Percentiles rank a stretch among this genome's conserved stretches.
phyloP scores from a whole-genome alignment of 805 yeast genomes.

The Metschnikowia similis region DNA sequence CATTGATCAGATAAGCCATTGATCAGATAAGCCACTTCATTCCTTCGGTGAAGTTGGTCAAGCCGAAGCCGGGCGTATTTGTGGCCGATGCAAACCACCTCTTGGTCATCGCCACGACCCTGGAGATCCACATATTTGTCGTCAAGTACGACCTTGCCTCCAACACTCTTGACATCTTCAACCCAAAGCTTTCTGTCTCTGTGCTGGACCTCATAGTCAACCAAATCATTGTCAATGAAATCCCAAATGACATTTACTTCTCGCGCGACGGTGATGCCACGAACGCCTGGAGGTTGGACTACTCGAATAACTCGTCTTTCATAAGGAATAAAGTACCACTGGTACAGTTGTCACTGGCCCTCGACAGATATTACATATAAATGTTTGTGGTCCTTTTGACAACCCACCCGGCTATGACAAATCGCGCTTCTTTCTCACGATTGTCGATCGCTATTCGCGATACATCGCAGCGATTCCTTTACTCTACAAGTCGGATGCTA shows the following conservation, averaged over 20 bases:
- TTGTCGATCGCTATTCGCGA: no score
- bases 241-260: slow-evolving; percentile 78
- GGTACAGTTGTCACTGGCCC: no score
- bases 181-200: slow-evolving; percentile 78
- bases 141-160: slow-evolving; percentile 47
- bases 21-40: slow-evolving; percentile 79
- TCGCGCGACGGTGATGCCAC: slow-evolving; percentile 74
- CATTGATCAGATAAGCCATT: slow-evolving; percentile 79
- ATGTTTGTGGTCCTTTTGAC: no score
- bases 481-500: no score
- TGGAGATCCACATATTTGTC: slow-evolving; percentile 73
- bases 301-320: slow-evolving; percentile 81
- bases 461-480: no score
- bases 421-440: no score
- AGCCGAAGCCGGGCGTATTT: slow-evolving; percentile 78
- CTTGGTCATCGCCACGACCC: slow-evolving; percentile 73
- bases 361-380: no score
- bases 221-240: slow-evolving; percentile 53
- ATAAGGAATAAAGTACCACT: slow-evolving; percentile 54
- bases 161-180: slow-evolving; percentile 64
- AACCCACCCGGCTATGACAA: no score
- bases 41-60: slow-evolving; percentile 68
- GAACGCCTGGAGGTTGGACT: slow-evolving; percentile 83
- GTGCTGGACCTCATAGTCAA: slow-evolving; percentile 73
- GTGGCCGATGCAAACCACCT: slow-evolving; percentile 71